Evolutionary conservation across 2,329 filamentous ascomycete species (phyloP), one percentile per base, ranked within the genome.

Genomic region (Malbranchea zuffiana): DNA sequence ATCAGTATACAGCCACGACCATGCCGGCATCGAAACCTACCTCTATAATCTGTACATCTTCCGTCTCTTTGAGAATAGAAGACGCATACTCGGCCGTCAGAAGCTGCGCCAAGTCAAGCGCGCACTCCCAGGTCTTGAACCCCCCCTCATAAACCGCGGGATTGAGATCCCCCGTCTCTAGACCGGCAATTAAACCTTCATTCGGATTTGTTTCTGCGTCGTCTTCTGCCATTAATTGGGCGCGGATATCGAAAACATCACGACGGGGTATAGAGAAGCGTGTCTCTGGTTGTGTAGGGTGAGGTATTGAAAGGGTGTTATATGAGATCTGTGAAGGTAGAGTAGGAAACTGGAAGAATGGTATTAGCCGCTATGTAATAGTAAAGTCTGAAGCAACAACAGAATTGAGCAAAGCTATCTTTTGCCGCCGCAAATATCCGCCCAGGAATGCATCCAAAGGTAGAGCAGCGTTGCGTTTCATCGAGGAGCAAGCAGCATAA

Each of bases 81-180:
- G 13, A 8, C 23, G 12, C 39, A 42, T 25, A 39, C 12, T 6
- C 29, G 34, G 3, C 27, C 69, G 53, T 32, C 61, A 23, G 7
- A 18, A 21, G 8, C 15, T 6, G 13, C 0, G 70, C 73, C 8
- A 80, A 62, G 47, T 79, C 74, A 27, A 76, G 46, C 7, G 72
- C 69, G 53, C 75, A 78, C 56, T 80, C 75, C 75, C 75, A 80
- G 12, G 74, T 79, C 51, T 80, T 80, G 59, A 78, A 78, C 4
- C 75, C 75, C 43, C 75, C 75, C 58, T 80, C 75, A 51, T 80
- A 80, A 48, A 79, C 60, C 42, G 72, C 70, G 17, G 71, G 68
- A 29, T 66, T 66, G 37, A 79, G 64, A 48, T 78, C 74, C 3
- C 70, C 68, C 37, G 69, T 61, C 35, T 68, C 65, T 3, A 76